These are phyloP conservation scores for Solanum hybrid DNA, from an alignment of 305 asterid species.

Conservation along the genomic window DNA sequence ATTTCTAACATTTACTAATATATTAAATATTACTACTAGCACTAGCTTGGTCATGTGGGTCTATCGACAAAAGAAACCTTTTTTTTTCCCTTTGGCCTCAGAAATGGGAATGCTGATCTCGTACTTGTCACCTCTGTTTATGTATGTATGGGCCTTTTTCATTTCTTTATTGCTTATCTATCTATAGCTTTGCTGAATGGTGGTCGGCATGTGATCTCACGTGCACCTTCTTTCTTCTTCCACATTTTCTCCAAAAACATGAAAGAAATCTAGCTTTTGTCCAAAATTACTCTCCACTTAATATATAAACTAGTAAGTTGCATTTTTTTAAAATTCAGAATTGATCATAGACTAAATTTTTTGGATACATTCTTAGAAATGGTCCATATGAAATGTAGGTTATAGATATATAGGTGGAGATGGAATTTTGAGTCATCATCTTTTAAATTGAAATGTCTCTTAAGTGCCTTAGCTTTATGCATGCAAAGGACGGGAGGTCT, in stretches of 20 bases:
- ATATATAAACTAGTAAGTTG: not conserved
- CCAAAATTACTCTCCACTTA: not conserved
- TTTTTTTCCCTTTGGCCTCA: not conserved
- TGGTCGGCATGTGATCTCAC: constrained; percentile 39
- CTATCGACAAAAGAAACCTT: not conserved
- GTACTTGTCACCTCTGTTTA: not conserved
- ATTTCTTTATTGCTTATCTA: not conserved
- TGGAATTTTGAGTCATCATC: constrained; percentile 16
- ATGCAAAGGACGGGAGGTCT: constrained; percentile 18
- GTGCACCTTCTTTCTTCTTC: constrained; percentile 14
- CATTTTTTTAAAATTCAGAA: not conserved
- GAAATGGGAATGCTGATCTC: not conserved
- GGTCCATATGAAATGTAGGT: not conserved
- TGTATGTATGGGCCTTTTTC: not conserved
- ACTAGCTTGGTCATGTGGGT: not conserved
- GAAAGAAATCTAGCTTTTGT: not conserved
- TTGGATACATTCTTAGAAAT: not conserved
- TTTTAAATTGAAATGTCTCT: not conserved
- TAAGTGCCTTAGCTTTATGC: constrained; percentile 28
- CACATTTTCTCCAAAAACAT: not conserved
- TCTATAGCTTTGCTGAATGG: not conserved
- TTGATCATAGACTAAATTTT: not conserved
- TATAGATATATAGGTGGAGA: not conserved
- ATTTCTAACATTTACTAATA: not conserved
- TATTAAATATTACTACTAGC: not conserved